Conservation (phyloP, 2,329 filamentous ascomycete genomes). For the Cladosporium sp. region DNA sequence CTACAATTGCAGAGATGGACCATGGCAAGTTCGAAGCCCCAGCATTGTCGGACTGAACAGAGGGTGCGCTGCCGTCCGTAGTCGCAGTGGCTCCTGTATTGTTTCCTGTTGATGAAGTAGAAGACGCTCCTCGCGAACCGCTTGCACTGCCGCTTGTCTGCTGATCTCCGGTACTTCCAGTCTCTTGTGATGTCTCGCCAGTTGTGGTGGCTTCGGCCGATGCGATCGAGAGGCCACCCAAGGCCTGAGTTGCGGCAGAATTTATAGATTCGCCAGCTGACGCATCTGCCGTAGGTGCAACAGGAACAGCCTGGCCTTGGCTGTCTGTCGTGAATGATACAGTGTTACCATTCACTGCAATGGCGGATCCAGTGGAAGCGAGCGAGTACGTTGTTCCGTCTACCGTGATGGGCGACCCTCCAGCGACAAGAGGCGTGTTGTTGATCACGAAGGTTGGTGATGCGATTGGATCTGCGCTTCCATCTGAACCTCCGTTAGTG, state of each 20-base stretch:
- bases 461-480: neutral
- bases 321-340: neutral
- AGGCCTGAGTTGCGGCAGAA: neutral
- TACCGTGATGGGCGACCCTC: slow-evolving; percentile 23
- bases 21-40: neutral
- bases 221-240: neutral
- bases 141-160: neutral
- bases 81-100: neutral
- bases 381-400: slow-evolving; percentile 30
- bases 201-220: neutral
- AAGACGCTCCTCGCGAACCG: neutral
- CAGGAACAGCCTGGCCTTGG: neutral
- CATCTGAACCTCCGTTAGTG: neutral
- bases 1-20: neutral
- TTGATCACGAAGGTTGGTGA: neutral
- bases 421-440: slow-evolving; percentile 5
- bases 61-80: neutral
- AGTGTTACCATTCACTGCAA: slow-evolving; percentile 30
- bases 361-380: slow-evolving; percentile 23
- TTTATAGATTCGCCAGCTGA: neutral
- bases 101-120: neutral
- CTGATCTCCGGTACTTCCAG: neutral
- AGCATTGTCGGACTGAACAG: slow-evolving; percentile 1
- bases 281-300: neutral
- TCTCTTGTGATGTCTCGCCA: neutral